Base-by-base conservation (phyloP, 805 yeast species). In the Ogataea zsoltii region DNA sequence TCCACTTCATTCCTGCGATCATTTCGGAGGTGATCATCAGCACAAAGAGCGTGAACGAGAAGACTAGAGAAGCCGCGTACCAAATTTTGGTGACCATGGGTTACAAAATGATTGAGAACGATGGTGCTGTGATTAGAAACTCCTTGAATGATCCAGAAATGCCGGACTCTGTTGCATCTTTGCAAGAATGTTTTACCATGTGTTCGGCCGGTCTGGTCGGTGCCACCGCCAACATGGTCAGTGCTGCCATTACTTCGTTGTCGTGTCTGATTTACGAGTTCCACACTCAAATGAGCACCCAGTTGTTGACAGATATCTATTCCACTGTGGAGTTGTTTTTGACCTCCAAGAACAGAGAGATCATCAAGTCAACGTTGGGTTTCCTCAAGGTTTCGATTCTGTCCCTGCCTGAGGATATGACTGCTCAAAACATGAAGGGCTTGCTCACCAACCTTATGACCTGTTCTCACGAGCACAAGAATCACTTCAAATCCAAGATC, bases 131-230 rank as follows among this genome's bases (percentile, higher is more conserved):
- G 3, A 76, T 94, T 36, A 75, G 76, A 44, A 83, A 87, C 59
- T 69, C 82, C 14, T 69, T 75, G 55, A 81, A 86, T 47, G 90
- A 79, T 38, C 67, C 72, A 6, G 76, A 70, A 6, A 76, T 82
- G 23, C 85, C 86, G n/a, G 78, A 78, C 48, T 71, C 83, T 9
- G 72, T 74, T 41, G 94, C 96, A 7, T 74, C 81, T 15, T 73
- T 91, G 45, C 77, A 82, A 37, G 97, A 91, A 67, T 91, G 75
- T 62, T 88, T 92, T 71, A 89, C 95, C 25, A 88, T 94, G 85
- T 85, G 92, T 25, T 80, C 92, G 66, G 99, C 97, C 23, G 99
- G 99, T 71, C 74, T 95, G 55, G 97, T 94, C 30, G 97, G 97
- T 46, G 83, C 86, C 53, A 79, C 94, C 25, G 92, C 95, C 29